Evolutionary conservation across 495 filamentous ascomycete genomes (phyloP), one percentile per base, ranked within the genome.

Genomic region (Talaromyces proteolyticus): DNA sequence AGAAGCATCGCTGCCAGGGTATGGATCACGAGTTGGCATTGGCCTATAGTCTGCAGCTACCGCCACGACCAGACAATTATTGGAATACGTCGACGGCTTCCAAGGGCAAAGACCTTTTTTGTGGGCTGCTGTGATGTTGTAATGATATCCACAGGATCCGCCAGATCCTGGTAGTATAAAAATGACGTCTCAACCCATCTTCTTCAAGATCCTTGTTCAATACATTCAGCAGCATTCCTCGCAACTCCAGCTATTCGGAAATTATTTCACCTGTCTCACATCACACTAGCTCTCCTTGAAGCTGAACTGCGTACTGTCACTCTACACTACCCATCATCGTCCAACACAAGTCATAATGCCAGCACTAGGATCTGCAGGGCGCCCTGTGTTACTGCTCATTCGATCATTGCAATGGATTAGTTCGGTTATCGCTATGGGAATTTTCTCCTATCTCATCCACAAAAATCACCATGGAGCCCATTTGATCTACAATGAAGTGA

Each of bases 401-500:
- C 66, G 71, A 2, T 36, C 53, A 2, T 16, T 75, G 55, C 71
- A 75, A 49, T 84, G 80, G 80, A 58, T 67, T 34, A 80, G 76
- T 36, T 69, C 79, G 19, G 76, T 81, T 39, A 82, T 84, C 51
- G 79, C 82, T 10, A 74, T 84, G 70, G 77, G 77, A 47, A 70
- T 84, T 42, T 65, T 77, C 3, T 74, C 79, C 18, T 82, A 73
- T 63, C 76, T 77, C 50, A 75, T 82, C 63, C 54, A 58, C 23
- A 59, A 58, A 34, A 66, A 70, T 17, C 66, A 69, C 4, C 57
- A 54, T 17, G 67, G 68, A 6, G 59, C 64, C 46, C 75, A 74
- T 40, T 56, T 78, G 36, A 73, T 78, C 56, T 84, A 77, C 62
- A 67, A 74, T 36, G 66, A 77, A 54, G 73, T 80, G 45, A 80